These are phyloP conservation scores for Neocatenulostroma microsporum DNA, from an alignment of 2,329 filamentous ascomycete species.

Conservation along the genomic window DNA sequence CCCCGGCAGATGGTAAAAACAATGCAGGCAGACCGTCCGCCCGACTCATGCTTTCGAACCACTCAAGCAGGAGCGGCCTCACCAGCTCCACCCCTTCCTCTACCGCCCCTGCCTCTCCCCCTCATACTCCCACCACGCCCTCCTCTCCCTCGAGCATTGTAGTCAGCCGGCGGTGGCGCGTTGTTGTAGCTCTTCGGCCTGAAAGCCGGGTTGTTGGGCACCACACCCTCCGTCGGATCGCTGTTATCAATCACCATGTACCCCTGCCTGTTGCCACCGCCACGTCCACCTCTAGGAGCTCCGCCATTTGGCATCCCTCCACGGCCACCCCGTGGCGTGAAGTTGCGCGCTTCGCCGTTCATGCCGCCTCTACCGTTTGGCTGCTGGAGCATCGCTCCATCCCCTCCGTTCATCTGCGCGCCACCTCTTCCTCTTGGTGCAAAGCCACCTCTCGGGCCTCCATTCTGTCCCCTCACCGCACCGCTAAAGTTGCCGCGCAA, in stretches of 20 bases:
- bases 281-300: conserved; percentile 21
- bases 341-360: conserved; percentile 25
- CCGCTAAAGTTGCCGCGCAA: conserved; percentile 52
- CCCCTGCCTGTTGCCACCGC: conserved; percentile 32
- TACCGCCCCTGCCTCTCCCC: conserved; percentile 14
- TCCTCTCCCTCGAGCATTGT: conserved; percentile 36
- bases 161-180: conserved; percentile 51
- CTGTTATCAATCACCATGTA: conserved; percentile 43
- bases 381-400: conserved; percentile 12
- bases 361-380: conserved; percentile 20
- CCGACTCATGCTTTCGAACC: too few relatives aligned
- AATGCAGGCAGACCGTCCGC: too few relatives aligned
- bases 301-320: conserved; percentile 17
- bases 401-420: conserved; percentile 16
- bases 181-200: conserved; percentile 46
- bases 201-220: conserved; percentile 50
- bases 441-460: conserved; percentile 25
- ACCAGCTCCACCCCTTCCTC: conserved; percentile 6
- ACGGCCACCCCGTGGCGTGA: conserved; percentile 35
- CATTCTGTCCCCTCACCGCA: conserved; percentile 44
- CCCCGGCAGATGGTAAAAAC: too few relatives aligned
- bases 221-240: conserved; percentile 46
- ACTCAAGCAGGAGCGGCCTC: too few relatives aligned
- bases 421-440: conserved; percentile 31
- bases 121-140: conserved; percentile 16